Base-by-base conservation (phyloP, 768 basidiomycete species). In the Candolleomyces eurysporus region DNA sequence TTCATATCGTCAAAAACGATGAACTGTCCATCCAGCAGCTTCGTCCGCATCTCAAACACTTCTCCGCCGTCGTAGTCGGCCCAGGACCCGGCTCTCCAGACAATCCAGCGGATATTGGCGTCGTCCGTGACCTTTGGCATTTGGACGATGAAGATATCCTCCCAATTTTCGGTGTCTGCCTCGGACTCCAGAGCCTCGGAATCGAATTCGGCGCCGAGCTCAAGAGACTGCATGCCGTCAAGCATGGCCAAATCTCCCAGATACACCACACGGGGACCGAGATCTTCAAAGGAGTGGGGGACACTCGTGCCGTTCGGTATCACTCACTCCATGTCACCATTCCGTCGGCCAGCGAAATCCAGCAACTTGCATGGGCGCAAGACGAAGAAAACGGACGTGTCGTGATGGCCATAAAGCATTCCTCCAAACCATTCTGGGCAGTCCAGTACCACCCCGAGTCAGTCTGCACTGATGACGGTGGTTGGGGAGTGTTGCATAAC, bases 391-490 rank as follows among this genome's bases (percentile, higher is more conserved):
- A 90, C 62, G 89, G 88, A 6, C 78, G 66, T 48, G 86, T 92
- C 21, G 78, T 91, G 50, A 94, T 94, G 92, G 91, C 86, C 45
- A 74, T 83, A 30, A 82, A 80, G 64, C 92, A 94, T 69, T 77
- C 64, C 54, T 72, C 66, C 22, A 82, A 79, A 62, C 92, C 92
- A 4, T 91, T 92, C 67, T 94, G 90, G 88, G 91, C 89, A 4
- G 92, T 94, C 22, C 92, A 94, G 68, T 94, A 94, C 70, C 92
- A 94, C 69, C 92, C 92, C 6, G 92, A 94, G 69, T 94, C 92
- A 4, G 84, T 90, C 4, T 81, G 89, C 65, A 94, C 91, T 2
- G 75, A 78, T 48, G 83, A 81, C 2, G 89, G 88, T 6, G 91
- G 91, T 1, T 67, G 81, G n/a, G 81, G 87, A 59, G 84, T 92